Percentiles rank a stretch among this genome's conserved stretches.
phyloP scores from a whole-genome alignment of 768 basidiomycete species.

The Astraeus odoratus region DNA sequence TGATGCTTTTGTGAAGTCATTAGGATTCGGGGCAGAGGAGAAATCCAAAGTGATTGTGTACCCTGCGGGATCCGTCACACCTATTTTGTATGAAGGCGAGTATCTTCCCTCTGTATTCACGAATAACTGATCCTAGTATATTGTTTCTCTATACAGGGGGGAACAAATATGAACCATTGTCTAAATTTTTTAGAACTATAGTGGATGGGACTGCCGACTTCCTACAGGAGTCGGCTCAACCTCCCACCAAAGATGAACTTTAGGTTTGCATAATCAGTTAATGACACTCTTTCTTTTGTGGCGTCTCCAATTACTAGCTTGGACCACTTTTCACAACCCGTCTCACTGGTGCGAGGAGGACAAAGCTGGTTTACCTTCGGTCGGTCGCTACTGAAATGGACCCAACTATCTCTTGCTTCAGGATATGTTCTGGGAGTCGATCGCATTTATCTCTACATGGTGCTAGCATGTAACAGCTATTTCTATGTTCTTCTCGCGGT shows the following conservation, averaged over 20 bases:
- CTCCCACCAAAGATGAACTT: constrained; percentile 26
- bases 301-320: background rate
- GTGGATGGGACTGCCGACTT: constrained; percentile 63
- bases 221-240: constrained; percentile 31
- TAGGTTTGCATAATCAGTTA: constrained; percentile 9
- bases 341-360: background rate
- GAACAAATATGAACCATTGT: constrained; percentile 68
- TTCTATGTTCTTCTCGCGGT: constrained; percentile 4
- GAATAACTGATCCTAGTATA: background rate
- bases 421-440: too few species aligned
- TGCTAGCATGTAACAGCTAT: too few species aligned
- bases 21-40: constrained; percentile 53
- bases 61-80: constrained; percentile 48
- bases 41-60: constrained; percentile 68
- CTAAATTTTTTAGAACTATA: constrained; percentile 66
- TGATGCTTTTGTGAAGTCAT: constrained; percentile 46
- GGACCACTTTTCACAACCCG: background rate
- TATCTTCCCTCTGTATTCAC: background rate
- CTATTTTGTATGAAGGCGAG: constrained; percentile 64
- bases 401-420: background rate
- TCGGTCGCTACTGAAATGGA: background rate
- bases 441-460: background rate
- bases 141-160: constrained; percentile 36
- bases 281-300: constrained; percentile 1
- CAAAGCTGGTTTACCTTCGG: background rate